Base-by-base conservation (phyloP, 2,329 filamentous ascomycete species). In the Penicillium olsonii region DNA sequence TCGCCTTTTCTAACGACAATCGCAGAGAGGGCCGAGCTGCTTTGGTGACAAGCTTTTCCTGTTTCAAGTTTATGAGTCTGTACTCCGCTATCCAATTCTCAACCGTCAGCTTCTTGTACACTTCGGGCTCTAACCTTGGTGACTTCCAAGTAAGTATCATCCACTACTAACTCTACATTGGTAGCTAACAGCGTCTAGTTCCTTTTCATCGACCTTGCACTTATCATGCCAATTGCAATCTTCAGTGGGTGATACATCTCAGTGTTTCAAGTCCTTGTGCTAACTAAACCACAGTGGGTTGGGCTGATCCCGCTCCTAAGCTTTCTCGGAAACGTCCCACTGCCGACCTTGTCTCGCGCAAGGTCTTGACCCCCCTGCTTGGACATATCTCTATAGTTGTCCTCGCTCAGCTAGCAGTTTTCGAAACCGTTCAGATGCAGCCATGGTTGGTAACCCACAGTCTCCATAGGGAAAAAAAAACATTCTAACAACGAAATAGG, bases 41-140 rank as follows among this genome's bases (percentile, higher is more conserved):
- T 27, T 80, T 99, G 27, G 92, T 97, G n/a, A 99, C 94, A 11
- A 96, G 91, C 71, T 99, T 99, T 76, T 95, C 90, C 75, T 99
- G 94, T 76, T 99, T 99, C 81, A 99, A 97, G 76, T 99, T 95
- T 74, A 99, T 99, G 95, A 95, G 89, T 62, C 75, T 99, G 57
- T 99, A 99, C 76, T 97, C 92, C 2, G 92, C 94, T n/a, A 99
- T 99, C 58, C 94, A 99, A 70, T 99, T 99, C 76, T 95, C 90
- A 7, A 90, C 90, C 1, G 95, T 99, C 65, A 95, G 88, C 79
- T 96, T 99, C 68, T 80, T 99, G 14, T 99, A 99, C 70, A 89
- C 91, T 6, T 91, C 86, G 7, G 95, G 88, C 10, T 95, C 90
- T 8, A 99, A 99, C 67, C 78, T 99, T 5, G 95, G 94, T 42